phyloP scores from a whole-genome alignment of 176 grass and related monocot genomes.

The sorghum (Sorghum bicolor) region Sorghum_bicolor_NCBIv3 NC_012874.2:54112001-54112500 shows the following conservation, averaged over 20 bases:
- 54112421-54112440: not conserved
- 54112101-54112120: not conserved
- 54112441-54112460: not conserved
- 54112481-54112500: not conserved
- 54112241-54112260: not conserved
- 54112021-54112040: too few species aligned
- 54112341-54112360: slow-evolving; percentile 9
- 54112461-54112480: not conserved
- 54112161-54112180: not conserved
- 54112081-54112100: not conserved
- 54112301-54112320: not conserved
- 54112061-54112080: not conserved
- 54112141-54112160: not conserved
- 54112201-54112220: not conserved
- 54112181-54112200: not conserved
- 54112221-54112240: not conserved
- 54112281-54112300: not conserved
- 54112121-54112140: not conserved
- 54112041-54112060: too few species aligned
- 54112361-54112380: not conserved
- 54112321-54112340: not conserved
- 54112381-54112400: not conserved
- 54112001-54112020: too few species aligned
- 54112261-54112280: not conserved
- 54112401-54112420: not conserved